A percentile compares a stretch with the other conserved stretches of the same genome.
phyloP scores from a whole-genome alignment of 495 filamentous ascomycete genomes.

The Tuber aestivum region DNA sequence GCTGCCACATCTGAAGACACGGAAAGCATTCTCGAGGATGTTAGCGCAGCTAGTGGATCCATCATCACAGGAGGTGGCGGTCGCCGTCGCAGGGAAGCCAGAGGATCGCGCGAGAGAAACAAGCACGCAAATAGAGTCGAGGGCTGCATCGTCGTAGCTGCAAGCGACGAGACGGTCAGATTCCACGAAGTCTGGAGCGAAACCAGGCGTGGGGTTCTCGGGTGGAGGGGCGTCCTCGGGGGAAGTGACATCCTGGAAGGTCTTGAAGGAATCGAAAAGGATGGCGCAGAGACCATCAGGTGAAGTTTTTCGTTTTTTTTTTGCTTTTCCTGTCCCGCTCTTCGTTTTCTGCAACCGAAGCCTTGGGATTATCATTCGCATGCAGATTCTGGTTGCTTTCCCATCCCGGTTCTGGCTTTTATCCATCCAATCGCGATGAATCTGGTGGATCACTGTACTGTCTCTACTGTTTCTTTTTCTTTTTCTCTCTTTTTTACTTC shows the following conservation, averaged over 20 bases:
- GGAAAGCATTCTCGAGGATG: conserved; percentile 18
- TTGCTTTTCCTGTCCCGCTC: background rate
- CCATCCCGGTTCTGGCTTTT: background rate
- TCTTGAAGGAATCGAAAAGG: conserved; percentile 76
- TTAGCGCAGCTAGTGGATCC: conserved; percentile 9
- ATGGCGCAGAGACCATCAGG: conserved; percentile 47
- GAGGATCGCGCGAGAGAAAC: conserved; percentile 34
- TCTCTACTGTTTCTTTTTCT: conserved; percentile 11
- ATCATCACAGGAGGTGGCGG: background rate
- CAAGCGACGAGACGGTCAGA: conserved; percentile 88
- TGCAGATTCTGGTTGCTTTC: background rate
- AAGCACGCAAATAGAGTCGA: conserved; percentile 56
- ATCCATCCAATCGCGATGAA: conserved; percentile 5
- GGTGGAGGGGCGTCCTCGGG: conserved; percentile 63
- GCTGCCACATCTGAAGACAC: background rate
- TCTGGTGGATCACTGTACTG: background rate
- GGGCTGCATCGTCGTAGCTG: conserved; percentile 89
- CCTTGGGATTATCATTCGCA: background rate
- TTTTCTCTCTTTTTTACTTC: too few species aligned
- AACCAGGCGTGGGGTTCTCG: conserved; percentile 52
- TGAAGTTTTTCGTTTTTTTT: conserved; percentile 25
- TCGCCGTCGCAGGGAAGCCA: conserved; percentile 12
- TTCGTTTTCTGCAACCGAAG: conserved; percentile 6
- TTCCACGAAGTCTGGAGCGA: conserved; percentile 92
- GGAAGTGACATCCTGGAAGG: conserved; percentile 84